Percentiles rank a stretch among this genome's conserved stretches.
Conservation (phyloP, 345 rosid species). For the Lepidium aucheri region DNA sequence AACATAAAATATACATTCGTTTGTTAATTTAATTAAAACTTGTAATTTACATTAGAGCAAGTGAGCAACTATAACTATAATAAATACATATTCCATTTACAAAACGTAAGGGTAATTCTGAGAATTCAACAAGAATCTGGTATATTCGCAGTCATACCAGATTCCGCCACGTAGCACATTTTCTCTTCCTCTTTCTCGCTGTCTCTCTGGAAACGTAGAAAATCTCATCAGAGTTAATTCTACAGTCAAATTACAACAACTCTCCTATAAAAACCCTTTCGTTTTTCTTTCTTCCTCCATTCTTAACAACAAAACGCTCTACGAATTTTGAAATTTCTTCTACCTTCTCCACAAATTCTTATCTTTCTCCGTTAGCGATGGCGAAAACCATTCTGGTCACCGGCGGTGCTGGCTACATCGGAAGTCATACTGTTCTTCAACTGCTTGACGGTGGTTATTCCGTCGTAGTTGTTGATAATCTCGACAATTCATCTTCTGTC, state of each 20-base stretch:
- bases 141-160: slow-evolving; percentile 12
- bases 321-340: not conserved
- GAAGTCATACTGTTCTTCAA: slow-evolving; percentile 93
- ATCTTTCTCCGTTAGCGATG: slow-evolving; percentile 15
- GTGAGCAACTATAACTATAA: no score
- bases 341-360: not conserved
- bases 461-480: slow-evolving; percentile 69
- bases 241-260: slow-evolving; percentile 11
- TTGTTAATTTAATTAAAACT: not conserved
- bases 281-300: not conserved
- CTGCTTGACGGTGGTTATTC: slow-evolving; percentile 58
- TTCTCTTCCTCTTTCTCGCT: not conserved
- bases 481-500: slow-evolving; percentile 56
- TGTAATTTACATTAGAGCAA: not conserved
- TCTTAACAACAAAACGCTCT: not conserved
- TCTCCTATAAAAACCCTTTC: slow-evolving; percentile 15
- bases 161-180: slow-evolving; percentile 10
- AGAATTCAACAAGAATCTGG: not conserved
- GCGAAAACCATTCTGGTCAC: slow-evolving; percentile 55
- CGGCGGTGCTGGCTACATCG: slow-evolving; percentile 96
- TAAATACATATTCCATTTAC: not conserved
- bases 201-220: slow-evolving; percentile 21
- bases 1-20: not conserved
- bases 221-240: slow-evolving; percentile 3
- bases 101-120: not conserved